phyloP scores from a whole-genome alignment of 805 yeast species.

The Yamadazyma akitaensis region DNA sequence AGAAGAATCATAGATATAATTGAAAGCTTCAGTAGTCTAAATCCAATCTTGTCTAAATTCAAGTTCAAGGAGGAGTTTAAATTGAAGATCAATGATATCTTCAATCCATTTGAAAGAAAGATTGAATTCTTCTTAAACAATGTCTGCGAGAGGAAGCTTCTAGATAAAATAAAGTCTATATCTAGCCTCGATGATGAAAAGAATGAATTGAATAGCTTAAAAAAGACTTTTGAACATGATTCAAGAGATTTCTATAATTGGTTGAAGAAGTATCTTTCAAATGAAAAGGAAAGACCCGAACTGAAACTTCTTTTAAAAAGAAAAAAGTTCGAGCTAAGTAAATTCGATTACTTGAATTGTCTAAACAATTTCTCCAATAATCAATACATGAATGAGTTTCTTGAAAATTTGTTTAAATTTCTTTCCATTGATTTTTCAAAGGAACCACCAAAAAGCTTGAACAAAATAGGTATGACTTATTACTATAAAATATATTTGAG shows the following conservation, averaged over 20 bases:
- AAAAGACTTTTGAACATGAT: constrained; percentile 35
- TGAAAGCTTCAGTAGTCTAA: constrained; percentile 20
- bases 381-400: constrained; percentile 37
- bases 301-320: constrained; percentile 35
- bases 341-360: constrained; percentile 45
- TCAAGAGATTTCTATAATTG: constrained; percentile 43
- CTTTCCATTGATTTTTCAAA: constrained; percentile 15
- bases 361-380: constrained; percentile 36
- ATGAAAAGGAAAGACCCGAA: constrained; percentile 43
- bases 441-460: constrained; percentile 12
- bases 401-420: constrained; percentile 37
- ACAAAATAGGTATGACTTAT: constrained; percentile 12
- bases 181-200: constrained; percentile 16
- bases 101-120: constrained; percentile 33
- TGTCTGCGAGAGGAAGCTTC: constrained; percentile 25
- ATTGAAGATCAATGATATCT: constrained; percentile 20
- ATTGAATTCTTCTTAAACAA: constrained; percentile 24
- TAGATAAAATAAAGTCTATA: constrained; percentile 24
- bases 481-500: constrained; percentile 31
- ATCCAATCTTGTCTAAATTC: constrained; percentile 22
- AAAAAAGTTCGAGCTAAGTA: constrained; percentile 39
- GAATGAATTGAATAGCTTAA: constrained; percentile 22
- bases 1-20: constrained; percentile 23
- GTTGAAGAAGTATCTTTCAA: constrained; percentile 41
- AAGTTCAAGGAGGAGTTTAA: constrained; percentile 26